Conservation (phyloP, 768 basidiomycete genomes). For the Chiua virens region DNA sequence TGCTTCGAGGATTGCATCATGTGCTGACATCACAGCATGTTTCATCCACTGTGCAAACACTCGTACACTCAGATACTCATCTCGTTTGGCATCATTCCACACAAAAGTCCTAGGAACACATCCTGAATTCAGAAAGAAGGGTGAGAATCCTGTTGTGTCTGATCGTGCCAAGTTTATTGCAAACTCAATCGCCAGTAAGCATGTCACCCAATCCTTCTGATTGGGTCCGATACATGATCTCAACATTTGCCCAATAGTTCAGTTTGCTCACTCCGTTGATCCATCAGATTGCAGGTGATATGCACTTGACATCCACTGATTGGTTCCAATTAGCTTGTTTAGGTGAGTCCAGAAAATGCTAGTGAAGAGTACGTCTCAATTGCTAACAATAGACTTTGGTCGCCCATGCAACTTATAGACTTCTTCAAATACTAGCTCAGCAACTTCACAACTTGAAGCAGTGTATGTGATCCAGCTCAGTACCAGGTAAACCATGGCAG, state of each 20-base stretch:
- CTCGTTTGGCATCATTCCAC: slow-evolving; percentile 8
- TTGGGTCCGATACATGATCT: background rate
- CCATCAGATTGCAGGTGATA: slow-evolving; percentile 38
- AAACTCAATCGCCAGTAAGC: slow-evolving; percentile 17
- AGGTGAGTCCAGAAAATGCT: slow-evolving; percentile 26
- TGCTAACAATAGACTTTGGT: slow-evolving; percentile 15
- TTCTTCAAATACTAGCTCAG: slow-evolving; percentile 34
- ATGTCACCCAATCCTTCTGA: slow-evolving; percentile 15
- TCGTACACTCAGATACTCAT: slow-evolving; percentile 28
- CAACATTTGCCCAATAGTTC: slow-evolving; percentile 12
- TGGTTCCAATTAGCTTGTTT: background rate
- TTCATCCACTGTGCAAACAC: slow-evolving; percentile 28
- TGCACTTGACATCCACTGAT: slow-evolving; percentile 21
- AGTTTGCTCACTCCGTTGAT: slow-evolving; percentile 22
- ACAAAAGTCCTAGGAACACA: no score
- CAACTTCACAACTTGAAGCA: slow-evolving; percentile 35
- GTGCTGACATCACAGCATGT: slow-evolving; percentile 29
- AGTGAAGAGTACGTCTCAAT: slow-evolving; percentile 27
- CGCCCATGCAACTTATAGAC: slow-evolving; percentile 33
- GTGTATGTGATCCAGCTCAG: slow-evolving; percentile 25
- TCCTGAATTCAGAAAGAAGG: slow-evolving; percentile 17
- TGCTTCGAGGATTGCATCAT: slow-evolving; percentile 31
- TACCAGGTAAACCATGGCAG: slow-evolving; percentile 25
- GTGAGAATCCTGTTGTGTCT: slow-evolving; percentile 20
- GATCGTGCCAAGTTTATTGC: slow-evolving; percentile 19